phyloP scores from a whole-genome alignment of 1,284 basidiomycete genomes.

The Cryptococcus hybrid region DNA sequence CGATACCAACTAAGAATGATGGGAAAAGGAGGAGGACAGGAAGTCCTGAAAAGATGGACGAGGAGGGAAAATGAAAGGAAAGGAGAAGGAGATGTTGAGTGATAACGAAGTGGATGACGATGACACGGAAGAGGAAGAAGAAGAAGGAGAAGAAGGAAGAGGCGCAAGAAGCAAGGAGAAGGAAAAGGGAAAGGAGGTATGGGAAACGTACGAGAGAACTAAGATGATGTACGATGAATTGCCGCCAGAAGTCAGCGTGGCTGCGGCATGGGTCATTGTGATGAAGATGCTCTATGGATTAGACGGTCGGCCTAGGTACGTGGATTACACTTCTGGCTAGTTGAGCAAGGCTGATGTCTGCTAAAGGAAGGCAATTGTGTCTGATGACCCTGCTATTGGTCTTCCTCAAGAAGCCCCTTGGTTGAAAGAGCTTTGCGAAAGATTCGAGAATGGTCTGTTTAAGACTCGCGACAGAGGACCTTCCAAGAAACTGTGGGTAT shows the following conservation, averaged over 20 bases:
- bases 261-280: slow-evolving; percentile 64
- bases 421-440: slow-evolving; percentile 54
- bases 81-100: no score
- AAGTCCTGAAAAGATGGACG: no score
- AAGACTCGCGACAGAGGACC: slow-evolving; percentile 1
- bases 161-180: neutral
- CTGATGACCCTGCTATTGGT: slow-evolving; percentile 57
- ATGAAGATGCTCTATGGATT: slow-evolving; percentile 81
- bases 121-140: neutral
- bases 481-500: slow-evolving; percentile 10
- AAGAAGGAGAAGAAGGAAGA: neutral
- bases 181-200: neutral
- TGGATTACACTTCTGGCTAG: slow-evolving; percentile 6
- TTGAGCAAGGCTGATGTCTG: neutral
- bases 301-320: slow-evolving; percentile 65
- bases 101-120: neutral
- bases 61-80: no score
- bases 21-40: no score
- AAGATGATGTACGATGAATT: slow-evolving; percentile 43
- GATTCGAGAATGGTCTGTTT: slow-evolving; percentile 38
- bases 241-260: slow-evolving; percentile 72
- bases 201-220: slow-evolving; percentile 18
- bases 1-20: no score
- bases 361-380: slow-evolving; percentile 11
- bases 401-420: slow-evolving; percentile 60